phyloP scores from a whole-genome alignment of 768 basidiomycete species.

The Phanerochaete sordida region DNA sequence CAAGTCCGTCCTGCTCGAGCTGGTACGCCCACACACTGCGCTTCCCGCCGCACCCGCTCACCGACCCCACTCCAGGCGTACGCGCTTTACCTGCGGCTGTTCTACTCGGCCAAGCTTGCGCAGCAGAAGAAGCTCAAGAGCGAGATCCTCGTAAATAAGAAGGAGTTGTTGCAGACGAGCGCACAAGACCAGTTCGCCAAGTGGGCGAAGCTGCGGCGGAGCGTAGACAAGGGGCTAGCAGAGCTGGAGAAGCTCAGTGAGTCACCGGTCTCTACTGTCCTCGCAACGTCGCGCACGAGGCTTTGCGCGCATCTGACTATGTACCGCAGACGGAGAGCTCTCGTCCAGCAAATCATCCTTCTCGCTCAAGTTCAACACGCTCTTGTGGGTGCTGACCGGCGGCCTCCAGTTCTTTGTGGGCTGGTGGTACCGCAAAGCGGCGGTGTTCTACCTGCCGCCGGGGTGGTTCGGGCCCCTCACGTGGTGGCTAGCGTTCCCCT shows the following conservation, averaged over 20 bases:
- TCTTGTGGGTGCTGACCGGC: constrained; percentile 83
- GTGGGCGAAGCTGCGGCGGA: constrained; percentile 92
- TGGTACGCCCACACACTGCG: constrained; percentile 47
- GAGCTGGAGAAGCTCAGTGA: constrained; percentile 92
- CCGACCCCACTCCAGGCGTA: constrained; percentile 53
- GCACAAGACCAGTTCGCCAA: constrained; percentile 98
- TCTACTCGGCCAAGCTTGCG: constrained; percentile 50
- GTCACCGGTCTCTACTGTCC: constrained; percentile 24
- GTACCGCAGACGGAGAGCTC: constrained; percentile 62
- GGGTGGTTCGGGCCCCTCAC: constrained; percentile 87
- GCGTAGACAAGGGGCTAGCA: constrained; percentile 85
- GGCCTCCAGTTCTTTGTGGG: constrained; percentile 81
- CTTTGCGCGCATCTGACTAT: not conserved
- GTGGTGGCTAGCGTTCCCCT: constrained; percentile 89
- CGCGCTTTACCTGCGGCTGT: constrained; percentile 61
- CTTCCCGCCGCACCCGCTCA: constrained; percentile 6
- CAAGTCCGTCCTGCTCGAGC: constrained; percentile 74
- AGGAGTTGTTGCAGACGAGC: constrained; percentile 84
- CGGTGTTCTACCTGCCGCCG: constrained; percentile 90
- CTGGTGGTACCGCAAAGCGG: constrained; percentile 87
- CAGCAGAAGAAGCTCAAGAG: constrained; percentile 73
- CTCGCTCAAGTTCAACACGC: constrained; percentile 69
- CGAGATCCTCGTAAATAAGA: constrained; percentile 75
- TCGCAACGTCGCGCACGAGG: not conserved
- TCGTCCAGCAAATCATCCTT: constrained; percentile 74